Evolutionary conservation across 148 eudicot genomes (phyloP), one percentile per base, ranked within the genome.

Genomic region (Arbutus unedo): DNA sequence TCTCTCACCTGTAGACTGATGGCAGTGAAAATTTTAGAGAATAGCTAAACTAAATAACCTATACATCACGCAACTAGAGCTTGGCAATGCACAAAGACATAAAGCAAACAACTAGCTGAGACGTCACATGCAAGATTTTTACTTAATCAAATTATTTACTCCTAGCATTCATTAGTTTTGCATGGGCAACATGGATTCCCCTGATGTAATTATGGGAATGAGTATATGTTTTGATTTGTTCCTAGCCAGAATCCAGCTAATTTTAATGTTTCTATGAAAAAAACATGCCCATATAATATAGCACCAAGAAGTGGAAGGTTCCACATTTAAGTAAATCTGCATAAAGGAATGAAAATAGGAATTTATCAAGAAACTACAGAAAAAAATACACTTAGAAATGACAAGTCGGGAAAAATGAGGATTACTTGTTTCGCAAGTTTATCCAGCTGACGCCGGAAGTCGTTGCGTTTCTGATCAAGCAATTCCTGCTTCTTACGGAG

Each of bases 401-500:
- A 70, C 19, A 45, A 68, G 53, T 44, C 6, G 19, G 48, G 51
- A 50, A 78, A 80, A 83, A 19, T 31, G n/a, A 81, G 53, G 82
- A 88, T 83, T 90, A 96, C 99, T 75, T 94, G 93, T 82, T 91
- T 96, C 78, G 90, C 84, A 62, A 96, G 91, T 84, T 91, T 93
- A 83, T 91, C 90, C 87, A 96, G 85, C 87, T 91, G 87, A 19
- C 77, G 91, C 44, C 89, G 88, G 81, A 96, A 96, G 81, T 92
- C 95, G 79, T 55, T 88, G 74, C 97, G 89, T 87, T 92, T 96
- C 90, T 89, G 90, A 81, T 89, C 95, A 81, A 96, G 93, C 91
- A 94, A 86, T 89, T 94, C 97, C 89, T 96, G 99, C 88, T 93
- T 96, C 88, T 89, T 92, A 70, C 95, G 99, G 49, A 96, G 87